Percentiles rank a stretch among this genome's conserved stretches.
Evolutionary conservation across 108 stramenopile species (phyloP).

Genomic region (Aurantiochytrium sp.): DNA sequence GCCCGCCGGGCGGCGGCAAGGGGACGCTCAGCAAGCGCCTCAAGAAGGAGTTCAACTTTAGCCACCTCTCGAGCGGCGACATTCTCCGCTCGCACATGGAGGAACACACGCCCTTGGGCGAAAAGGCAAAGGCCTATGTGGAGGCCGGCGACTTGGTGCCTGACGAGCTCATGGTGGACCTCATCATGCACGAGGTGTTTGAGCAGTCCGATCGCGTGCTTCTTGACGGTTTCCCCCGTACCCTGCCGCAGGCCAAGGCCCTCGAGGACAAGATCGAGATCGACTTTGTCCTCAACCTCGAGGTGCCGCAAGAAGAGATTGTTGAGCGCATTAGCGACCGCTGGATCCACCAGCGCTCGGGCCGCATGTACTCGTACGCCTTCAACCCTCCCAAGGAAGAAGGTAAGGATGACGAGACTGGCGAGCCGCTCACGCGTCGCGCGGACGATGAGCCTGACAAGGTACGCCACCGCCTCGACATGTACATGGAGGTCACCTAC

Average conservation of each 20-base stretch:
- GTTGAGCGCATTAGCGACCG: slow-evolving; percentile 55
- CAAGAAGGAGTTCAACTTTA: slow-evolving; percentile 60
- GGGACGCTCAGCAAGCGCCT: slow-evolving; percentile 89
- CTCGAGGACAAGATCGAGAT: slow-evolving; percentile 71
- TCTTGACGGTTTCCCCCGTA: slow-evolving; percentile 91
- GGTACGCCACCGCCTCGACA: slow-evolving; percentile 68
- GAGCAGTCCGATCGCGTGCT: slow-evolving; percentile 59
- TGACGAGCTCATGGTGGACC: slow-evolving; percentile 76
- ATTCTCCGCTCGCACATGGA: slow-evolving; percentile 79
- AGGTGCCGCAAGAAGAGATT: slow-evolving; percentile 84
- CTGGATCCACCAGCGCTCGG: slow-evolving; percentile 87
- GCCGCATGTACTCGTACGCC: slow-evolving; percentile 83
- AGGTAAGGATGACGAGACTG: slow-evolving; percentile 82
- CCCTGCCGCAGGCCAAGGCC: slow-evolving; percentile 79
- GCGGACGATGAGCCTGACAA: slow-evolving; percentile 88
- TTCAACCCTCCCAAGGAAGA: slow-evolving; percentile 85
- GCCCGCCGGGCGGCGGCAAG: slow-evolving; percentile 92
- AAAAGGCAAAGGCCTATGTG: slow-evolving; percentile 77
- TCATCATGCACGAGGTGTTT: slow-evolving; percentile 64
- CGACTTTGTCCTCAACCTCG: slow-evolving; percentile 81
- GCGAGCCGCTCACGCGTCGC: slow-evolving; percentile 82
- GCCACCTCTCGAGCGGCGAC: slow-evolving; percentile 90
- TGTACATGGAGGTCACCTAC: slow-evolving; percentile 61
- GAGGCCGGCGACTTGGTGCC: slow-evolving; percentile 75
- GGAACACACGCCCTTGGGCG: slow-evolving; percentile 65